Percentiles rank a stretch among this genome's conserved stretches.
These are phyloP conservation scores for Aspergillus latus DNA, from an alignment of 2,329 filamentous ascomycete genomes.

Conservation along the genomic window DNA sequence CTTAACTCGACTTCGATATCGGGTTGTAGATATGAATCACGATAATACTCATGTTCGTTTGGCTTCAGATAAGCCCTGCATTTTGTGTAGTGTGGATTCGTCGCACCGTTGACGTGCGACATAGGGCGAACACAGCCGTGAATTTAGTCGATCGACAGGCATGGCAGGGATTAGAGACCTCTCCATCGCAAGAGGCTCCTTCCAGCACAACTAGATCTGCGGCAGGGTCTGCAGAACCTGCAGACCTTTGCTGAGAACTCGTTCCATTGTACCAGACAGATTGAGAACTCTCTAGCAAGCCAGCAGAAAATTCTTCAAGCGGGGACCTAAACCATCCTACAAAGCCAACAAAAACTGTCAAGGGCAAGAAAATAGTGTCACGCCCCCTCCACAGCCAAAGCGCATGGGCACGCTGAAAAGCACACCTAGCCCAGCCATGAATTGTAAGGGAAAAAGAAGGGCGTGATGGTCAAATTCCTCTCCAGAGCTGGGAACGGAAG, in stretches of 20 bases:
- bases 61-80: not conserved
- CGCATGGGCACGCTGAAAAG: slow-evolving; percentile 40
- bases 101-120: too few relatives aligned
- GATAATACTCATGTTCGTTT: not conserved
- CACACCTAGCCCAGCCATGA: slow-evolving; percentile 48
- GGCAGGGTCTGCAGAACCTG: too few relatives aligned
- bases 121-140: too few relatives aligned
- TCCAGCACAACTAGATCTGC: too few relatives aligned
- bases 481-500: slow-evolving; percentile 53
- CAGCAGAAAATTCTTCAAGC: not conserved
- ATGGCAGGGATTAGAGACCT: too few relatives aligned
- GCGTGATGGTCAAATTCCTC: slow-evolving; percentile 34
- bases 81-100: not conserved
- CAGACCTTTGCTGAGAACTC: too few relatives aligned
- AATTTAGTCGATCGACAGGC: too few relatives aligned
- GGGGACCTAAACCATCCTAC: too few relatives aligned
- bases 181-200: not conserved
- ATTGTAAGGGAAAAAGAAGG: slow-evolving; percentile 47
- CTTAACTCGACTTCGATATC: slow-evolving; percentile 31
- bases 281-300: not conserved
- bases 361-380: slow-evolving; percentile 32
- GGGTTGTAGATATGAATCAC: slow-evolving; percentile 5
- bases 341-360: too few relatives aligned
- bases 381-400: slow-evolving; percentile 51
- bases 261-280: too few relatives aligned